Percentiles rank a stretch among this genome's conserved stretches.
Conservation (phyloP, 805 yeast species). For the Vanderwaltozyma verrucispora region DNA sequence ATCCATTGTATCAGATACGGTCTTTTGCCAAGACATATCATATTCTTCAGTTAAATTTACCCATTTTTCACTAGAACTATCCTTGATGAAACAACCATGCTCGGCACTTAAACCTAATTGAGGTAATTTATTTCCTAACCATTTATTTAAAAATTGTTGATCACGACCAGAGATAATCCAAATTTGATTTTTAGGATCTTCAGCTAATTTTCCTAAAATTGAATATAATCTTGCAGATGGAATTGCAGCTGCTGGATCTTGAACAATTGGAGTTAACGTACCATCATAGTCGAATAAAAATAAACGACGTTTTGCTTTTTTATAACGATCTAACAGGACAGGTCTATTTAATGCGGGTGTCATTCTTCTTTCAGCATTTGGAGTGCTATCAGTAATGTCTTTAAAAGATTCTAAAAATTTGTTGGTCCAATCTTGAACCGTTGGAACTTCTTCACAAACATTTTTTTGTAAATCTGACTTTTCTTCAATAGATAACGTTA, state of each 20-base stretch:
- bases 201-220: slow-evolving; percentile 48
- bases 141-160: slow-evolving; percentile 74
- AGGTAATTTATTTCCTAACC: slow-evolving; percentile 63
- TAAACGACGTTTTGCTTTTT: slow-evolving; percentile 53
- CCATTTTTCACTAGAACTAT: slow-evolving; percentile 60
- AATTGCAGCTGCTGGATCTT: slow-evolving; percentile 96
- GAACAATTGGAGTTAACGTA: slow-evolving; percentile 90
- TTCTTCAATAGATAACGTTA: slow-evolving; percentile 41
- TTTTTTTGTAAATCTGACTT: slow-evolving; percentile 39
- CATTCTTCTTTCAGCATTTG: slow-evolving; percentile 32
- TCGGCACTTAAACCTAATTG: slow-evolving; percentile 84
- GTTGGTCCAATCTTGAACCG: slow-evolving; percentile 75
- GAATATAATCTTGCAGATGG: slow-evolving; percentile 67
- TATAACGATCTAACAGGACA: slow-evolving; percentile 47
- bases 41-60: slow-evolving; percentile 67
- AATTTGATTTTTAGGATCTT: slow-evolving; percentile 73
- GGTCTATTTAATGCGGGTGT: slow-evolving; percentile 81
- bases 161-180: slow-evolving; percentile 98
- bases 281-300: slow-evolving; percentile 96
- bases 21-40: slow-evolving; percentile 93
- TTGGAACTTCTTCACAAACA: slow-evolving; percentile 55
- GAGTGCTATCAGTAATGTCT: slow-evolving; percentile 32
- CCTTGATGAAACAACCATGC: slow-evolving; percentile 92
- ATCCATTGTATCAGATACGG: slow-evolving; percentile 63
- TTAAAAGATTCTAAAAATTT: slow-evolving; percentile 42